Conservation (phyloP, 2,329 filamentous ascomycete genomes). For the Colletotrichum lini region DNA sequence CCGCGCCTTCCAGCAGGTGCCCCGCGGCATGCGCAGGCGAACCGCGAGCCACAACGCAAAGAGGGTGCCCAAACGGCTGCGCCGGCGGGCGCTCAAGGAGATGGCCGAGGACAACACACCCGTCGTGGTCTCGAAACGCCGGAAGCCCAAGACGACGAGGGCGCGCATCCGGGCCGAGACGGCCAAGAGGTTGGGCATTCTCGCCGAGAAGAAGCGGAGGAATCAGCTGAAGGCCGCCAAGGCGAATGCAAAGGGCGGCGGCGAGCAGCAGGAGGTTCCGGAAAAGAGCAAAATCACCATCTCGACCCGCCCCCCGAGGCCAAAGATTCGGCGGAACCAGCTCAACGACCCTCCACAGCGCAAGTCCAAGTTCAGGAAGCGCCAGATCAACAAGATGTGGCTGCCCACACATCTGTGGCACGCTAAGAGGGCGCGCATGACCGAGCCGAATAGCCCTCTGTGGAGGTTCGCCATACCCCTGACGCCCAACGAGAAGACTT, state of each 20-base stretch:
- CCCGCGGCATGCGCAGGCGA: conserved; percentile 84
- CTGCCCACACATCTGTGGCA: conserved; percentile 95
- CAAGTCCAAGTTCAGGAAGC: conserved; percentile 82
- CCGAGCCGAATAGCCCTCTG: conserved; percentile 80
- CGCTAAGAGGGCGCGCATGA: conserved; percentile 92
- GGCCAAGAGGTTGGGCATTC: conserved; percentile 76
- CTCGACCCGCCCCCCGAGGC: conserved; percentile 61
- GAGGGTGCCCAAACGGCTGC: conserved; percentile 84
- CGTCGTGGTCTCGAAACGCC: conserved; percentile 75
- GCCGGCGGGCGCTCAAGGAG: conserved; percentile 77
- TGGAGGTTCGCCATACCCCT: conserved; percentile 93
- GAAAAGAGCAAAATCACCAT: conserved; percentile 49
- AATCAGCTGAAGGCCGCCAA: conserved; percentile 55
- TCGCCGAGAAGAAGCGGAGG: conserved; percentile 70
- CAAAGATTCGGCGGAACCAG: conserved; percentile 79
- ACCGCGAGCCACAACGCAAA: conserved; percentile 97
- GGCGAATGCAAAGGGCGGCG: conserved; percentile 50
- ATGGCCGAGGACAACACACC: conserved; percentile 95
- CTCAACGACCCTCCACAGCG: conserved; percentile 72
- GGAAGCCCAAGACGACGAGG: conserved; percentile 72
- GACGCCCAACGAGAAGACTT: conserved; percentile 90
- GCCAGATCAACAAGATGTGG: conserved; percentile 92
- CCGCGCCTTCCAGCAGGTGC: conserved; percentile 92
- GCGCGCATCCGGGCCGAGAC: conserved; percentile 80
- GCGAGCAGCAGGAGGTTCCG: conserved; percentile 45